These are phyloP conservation scores for Melampsora larici-populina DNA, from an alignment of 1,284 basidiomycete species.

Conservation along the genomic window DNA sequence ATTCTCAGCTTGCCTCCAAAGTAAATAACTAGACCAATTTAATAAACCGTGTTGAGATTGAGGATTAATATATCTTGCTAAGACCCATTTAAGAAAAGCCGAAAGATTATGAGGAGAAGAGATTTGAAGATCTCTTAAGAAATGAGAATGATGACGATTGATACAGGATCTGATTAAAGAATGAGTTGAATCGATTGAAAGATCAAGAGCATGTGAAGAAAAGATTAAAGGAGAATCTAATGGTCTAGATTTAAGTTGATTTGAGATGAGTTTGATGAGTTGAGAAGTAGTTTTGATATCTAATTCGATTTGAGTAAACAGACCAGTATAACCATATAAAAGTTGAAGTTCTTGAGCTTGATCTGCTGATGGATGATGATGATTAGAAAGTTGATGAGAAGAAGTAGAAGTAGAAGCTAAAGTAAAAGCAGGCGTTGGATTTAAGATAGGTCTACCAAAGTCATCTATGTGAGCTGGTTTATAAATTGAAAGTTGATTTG, in stretches of 20 bases:
- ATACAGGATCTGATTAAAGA: slow-evolving; percentile 29
- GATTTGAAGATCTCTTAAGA: not conserved
- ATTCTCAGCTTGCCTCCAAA: slow-evolving; percentile 32
- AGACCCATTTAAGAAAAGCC: slow-evolving; percentile 39
- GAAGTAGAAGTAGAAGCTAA: not conserved
- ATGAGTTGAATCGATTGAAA: slow-evolving; percentile 34
- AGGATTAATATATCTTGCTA: slow-evolving; percentile 27
- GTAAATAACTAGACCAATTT: slow-evolving; percentile 29
- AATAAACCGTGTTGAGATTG: slow-evolving; percentile 17
- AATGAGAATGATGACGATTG: slow-evolving; percentile 6
- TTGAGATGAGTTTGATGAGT: slow-evolving; percentile 9
- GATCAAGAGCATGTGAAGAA: slow-evolving; percentile 33
- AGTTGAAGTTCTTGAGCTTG: slow-evolving; percentile 24
- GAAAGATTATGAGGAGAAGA: slow-evolving; percentile 29
- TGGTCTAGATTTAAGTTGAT: slow-evolving; percentile 34
- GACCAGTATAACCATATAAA: slow-evolving; percentile 39
- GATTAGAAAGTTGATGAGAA: not conserved
- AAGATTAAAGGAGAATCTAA: slow-evolving; percentile 37
- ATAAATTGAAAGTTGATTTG: not conserved
- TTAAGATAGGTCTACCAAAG: not conserved
- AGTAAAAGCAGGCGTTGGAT: not conserved
- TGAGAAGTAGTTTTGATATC: slow-evolving; percentile 11
- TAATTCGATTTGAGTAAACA: slow-evolving; percentile 34
- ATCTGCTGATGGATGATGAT: no score
- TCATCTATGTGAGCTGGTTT: not conserved